Conservation (phyloP, 2,329 filamentous ascomycete genomes). For the Colletotrichum theobromicola region DNA sequence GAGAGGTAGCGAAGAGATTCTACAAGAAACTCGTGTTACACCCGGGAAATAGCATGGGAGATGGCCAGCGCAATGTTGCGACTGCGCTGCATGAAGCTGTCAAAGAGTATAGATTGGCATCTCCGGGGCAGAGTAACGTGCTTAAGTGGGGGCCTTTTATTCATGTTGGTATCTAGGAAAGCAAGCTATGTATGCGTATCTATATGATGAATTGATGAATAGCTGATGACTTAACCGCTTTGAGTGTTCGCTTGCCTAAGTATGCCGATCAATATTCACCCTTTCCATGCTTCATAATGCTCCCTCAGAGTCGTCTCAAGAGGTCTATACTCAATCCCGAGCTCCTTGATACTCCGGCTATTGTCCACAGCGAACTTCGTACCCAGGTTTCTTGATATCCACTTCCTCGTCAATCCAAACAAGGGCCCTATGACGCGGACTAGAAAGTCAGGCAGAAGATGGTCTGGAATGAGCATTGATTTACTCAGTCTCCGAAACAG, state of each 20-base stretch:
- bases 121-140: background rate
- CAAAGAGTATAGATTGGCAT: background rate
- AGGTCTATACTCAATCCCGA: background rate
- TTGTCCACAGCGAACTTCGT: background rate
- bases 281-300: background rate
- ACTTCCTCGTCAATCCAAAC: background rate
- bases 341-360: background rate
- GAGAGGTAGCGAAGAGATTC: background rate
- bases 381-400: background rate
- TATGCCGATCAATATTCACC: accelerated
- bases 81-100: background rate
- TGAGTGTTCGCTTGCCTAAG: background rate
- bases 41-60: accelerated
- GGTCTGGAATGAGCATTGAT: background rate
- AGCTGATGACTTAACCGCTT: background rate
- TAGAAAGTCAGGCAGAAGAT: background rate
- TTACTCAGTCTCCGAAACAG: background rate
- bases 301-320: background rate
- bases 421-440: background rate
- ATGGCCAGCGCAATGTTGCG: background rate
- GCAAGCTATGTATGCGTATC: background rate
- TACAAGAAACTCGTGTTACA: background rate
- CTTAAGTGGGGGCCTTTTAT: background rate
- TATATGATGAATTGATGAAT: background rate
- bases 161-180: background rate